phyloP scores from a whole-genome alignment of 305 asterid genomes.

The Salvia sclarea region DNA sequence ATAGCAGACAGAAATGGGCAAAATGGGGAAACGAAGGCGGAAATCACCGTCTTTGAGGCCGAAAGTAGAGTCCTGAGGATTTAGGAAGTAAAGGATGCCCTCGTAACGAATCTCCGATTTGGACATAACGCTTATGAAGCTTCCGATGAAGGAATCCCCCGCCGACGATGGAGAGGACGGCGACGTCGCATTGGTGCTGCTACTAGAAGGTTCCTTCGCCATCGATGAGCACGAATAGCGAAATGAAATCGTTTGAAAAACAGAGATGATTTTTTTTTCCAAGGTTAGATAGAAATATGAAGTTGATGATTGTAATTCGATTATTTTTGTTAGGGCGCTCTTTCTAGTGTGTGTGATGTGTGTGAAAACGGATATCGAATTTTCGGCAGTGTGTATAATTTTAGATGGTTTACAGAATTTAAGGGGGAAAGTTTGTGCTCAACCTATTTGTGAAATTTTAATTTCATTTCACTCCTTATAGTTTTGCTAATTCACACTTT shows the following conservation, averaged over 20 bases:
- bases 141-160: conserved; percentile 77
- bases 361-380: conserved; percentile 30
- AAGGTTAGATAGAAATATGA: not conserved
- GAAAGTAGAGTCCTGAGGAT: conserved; percentile 66
- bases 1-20: conserved; percentile 6
- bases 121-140: conserved; percentile 68
- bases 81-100: conserved; percentile 62
- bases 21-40: not conserved
- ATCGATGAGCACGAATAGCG: conserved; percentile 29
- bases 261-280: not conserved
- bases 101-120: conserved; percentile 85
- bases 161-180: conserved; percentile 43
- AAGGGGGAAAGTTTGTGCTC: conserved; percentile 18
- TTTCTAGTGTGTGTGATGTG: conserved; percentile 2
- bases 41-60: conserved; percentile 71
- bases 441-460: conserved; percentile 17
- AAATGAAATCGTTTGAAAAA: conserved; percentile 14
- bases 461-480: not conserved
- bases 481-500: not conserved
- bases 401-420: conserved; percentile 21
- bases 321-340: conserved; percentile 12
- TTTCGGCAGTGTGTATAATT: conserved; percentile 10
- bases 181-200: conserved; percentile 36
- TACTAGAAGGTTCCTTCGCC: conserved; percentile 50
- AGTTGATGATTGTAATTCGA: conserved; percentile 4